Conservation (phyloP, 345 rosid genomes). For the Toxicodendron radicans region DNA sequence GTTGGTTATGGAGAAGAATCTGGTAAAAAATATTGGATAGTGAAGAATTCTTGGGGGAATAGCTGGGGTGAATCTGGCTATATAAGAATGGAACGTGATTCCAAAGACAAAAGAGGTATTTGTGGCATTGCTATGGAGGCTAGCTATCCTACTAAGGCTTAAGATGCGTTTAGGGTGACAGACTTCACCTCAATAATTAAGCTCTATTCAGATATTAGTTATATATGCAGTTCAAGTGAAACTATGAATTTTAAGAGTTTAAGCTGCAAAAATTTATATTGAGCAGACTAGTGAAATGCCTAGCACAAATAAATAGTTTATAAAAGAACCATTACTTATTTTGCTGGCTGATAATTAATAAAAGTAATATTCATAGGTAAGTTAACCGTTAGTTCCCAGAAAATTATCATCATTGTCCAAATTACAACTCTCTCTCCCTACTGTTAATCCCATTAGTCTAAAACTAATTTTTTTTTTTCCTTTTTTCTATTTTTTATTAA, state of each 20-base stretch:
- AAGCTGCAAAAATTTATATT: not conserved
- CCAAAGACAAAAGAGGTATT: conserved; percentile 35
- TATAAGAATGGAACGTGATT: conserved; percentile 54
- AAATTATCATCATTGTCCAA: not conserved
- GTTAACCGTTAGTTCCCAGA: not conserved
- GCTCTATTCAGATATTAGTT: not conserved
- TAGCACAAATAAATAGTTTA: not conserved
- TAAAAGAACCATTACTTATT: not conserved
- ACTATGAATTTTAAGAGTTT: not conserved
- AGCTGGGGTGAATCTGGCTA: conserved; percentile 90
- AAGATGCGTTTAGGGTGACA: not conserved
- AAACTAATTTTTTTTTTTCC: too few species aligned
- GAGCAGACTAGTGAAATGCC: not conserved
- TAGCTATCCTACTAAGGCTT: conserved; percentile 65
- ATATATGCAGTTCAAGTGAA: not conserved
- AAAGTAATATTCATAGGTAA: not conserved
- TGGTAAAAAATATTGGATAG: conserved; percentile 63
- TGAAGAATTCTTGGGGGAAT: conserved; percentile 91
- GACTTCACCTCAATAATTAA: not conserved
- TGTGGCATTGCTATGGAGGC: conserved; percentile 84
- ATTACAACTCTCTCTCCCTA: not conserved
- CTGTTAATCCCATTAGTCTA: not conserved
- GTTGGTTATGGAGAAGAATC: conserved; percentile 71
- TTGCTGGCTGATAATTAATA: not conserved
- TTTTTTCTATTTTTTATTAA: too few species aligned